phyloP scores from a whole-genome alignment of 805 yeast genomes.

The Saccharomycopsis schoenii region DNA sequence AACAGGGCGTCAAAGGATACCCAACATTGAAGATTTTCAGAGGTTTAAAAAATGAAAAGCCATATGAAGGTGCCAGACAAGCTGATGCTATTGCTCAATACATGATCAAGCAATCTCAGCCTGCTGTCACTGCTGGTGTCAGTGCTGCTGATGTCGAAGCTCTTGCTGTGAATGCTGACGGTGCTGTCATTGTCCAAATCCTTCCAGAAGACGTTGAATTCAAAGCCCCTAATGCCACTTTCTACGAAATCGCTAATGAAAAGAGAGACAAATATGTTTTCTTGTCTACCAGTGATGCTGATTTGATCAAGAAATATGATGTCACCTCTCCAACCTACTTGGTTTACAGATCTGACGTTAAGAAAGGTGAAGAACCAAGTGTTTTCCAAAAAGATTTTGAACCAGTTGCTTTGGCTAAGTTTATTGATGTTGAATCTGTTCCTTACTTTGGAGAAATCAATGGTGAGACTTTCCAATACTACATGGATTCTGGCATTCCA shows the following conservation, averaged over 20 bases:
- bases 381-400: slow-evolving; percentile 22
- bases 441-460: slow-evolving; percentile 85
- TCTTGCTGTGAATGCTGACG: slow-evolving; percentile 30
- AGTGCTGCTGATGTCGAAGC: slow-evolving; percentile 41
- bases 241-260: slow-evolving; percentile 30
- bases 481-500: slow-evolving; percentile 66
- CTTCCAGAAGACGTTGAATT: slow-evolving; percentile 24
- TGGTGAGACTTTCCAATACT: slow-evolving; percentile 65
- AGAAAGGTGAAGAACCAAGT: slow-evolving; percentile 24
- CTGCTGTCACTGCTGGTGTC: slow-evolving; percentile 51
- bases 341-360: slow-evolving; percentile 29
- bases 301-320: slow-evolving; percentile 31
- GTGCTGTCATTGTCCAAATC: slow-evolving; percentile 50
- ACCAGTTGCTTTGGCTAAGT: slow-evolving; percentile 33
- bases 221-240: slow-evolving; percentile 21
- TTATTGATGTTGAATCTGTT: slow-evolving; percentile 52
- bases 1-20: slow-evolving; percentile 65
- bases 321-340: slow-evolving; percentile 39
- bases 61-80: slow-evolving; percentile 77
- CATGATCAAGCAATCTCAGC: slow-evolving; percentile 75
- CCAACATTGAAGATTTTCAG: slow-evolving; percentile 77
- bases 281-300: slow-evolving; percentile 29
- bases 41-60: slow-evolving; percentile 33
- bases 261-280: slow-evolving; percentile 33
- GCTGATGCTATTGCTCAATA: slow-evolving; percentile 67